Conservation (phyloP, 345 rosid species). For the Heritiera fomes region DNA sequence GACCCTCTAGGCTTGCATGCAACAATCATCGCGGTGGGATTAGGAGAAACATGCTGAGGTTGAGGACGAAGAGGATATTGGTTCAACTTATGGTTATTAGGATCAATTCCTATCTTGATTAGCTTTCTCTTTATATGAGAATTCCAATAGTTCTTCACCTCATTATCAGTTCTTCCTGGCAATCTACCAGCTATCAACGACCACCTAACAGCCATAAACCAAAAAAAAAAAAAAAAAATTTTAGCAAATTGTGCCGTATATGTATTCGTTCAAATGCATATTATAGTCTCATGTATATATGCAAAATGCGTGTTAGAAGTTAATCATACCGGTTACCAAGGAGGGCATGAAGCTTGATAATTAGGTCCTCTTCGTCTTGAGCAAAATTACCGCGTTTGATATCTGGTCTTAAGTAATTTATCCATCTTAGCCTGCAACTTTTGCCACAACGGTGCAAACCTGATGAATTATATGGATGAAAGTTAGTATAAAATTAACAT, state of each 20-base stretch:
- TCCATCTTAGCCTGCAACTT: constrained; percentile 29
- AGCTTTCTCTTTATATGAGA: constrained; percentile 48
- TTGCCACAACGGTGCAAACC: constrained; percentile 26
- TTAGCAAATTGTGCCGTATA: not conserved
- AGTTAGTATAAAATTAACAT: not conserved
- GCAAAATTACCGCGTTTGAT: constrained; percentile 22
- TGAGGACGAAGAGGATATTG: constrained; percentile 23
- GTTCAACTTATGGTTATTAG: constrained; percentile 42
- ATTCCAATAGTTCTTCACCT: constrained; percentile 54
- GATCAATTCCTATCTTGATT: constrained; percentile 45
- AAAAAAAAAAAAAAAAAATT: not conserved
- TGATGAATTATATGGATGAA: constrained; percentile 7
- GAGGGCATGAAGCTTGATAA: constrained; percentile 25
- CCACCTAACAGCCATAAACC: constrained; percentile 40
- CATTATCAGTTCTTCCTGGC: constrained; percentile 56
- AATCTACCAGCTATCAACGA: constrained; percentile 52
- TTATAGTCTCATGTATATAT: not conserved
- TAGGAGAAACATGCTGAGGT: constrained; percentile 9
- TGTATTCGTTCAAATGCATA: not conserved
- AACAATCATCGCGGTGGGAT: constrained; percentile 15
- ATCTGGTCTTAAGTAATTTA: constrained; percentile 28
- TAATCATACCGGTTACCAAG: constrained; percentile 23
- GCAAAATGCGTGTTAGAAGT: not conserved
- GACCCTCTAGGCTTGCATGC: not conserved
- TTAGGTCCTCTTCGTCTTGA: constrained; percentile 24